Conservation (phyloP, 2,329 filamentous ascomycete species). For the Ophiocordyceps camponoti-leonardi region DNA sequence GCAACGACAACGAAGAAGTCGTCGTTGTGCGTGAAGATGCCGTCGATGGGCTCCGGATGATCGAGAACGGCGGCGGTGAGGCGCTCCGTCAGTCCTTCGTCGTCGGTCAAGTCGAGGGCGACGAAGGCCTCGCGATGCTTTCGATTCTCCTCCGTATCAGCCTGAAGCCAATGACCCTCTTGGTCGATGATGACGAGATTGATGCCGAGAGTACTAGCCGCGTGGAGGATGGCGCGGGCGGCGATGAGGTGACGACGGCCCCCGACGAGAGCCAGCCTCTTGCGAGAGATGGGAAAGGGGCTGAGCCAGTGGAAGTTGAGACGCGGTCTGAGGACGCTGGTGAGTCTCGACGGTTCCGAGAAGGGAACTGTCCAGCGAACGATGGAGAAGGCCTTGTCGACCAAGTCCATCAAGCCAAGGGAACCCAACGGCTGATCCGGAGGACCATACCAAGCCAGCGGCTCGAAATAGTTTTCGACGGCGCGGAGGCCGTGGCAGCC, state of each 20-base stretch:
- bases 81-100: neutral
- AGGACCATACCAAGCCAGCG: neutral
- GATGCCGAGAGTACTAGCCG: neutral
- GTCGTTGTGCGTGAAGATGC: neutral
- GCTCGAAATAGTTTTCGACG: neutral
- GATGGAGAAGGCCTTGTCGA: neutral
- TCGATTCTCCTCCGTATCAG: neutral
- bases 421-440: neutral
- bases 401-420: neutral
- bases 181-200: neutral
- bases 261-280: neutral
- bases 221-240: neutral
- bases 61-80: neutral
- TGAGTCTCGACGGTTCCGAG: neutral
- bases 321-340: neutral
- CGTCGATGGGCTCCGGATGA: neutral
- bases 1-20: neutral
- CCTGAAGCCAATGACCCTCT: neutral
- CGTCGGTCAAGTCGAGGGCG: neutral
- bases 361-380: neutral
- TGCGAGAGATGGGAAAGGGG: neutral
- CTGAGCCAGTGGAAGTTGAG: neutral
- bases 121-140: neutral
- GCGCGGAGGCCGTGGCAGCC: neutral
- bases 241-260: neutral